These are phyloP conservation scores for Colletotrichum chlorophyti DNA, from an alignment of 2,329 filamentous ascomycete genomes.

Conservation along the genomic window DNA sequence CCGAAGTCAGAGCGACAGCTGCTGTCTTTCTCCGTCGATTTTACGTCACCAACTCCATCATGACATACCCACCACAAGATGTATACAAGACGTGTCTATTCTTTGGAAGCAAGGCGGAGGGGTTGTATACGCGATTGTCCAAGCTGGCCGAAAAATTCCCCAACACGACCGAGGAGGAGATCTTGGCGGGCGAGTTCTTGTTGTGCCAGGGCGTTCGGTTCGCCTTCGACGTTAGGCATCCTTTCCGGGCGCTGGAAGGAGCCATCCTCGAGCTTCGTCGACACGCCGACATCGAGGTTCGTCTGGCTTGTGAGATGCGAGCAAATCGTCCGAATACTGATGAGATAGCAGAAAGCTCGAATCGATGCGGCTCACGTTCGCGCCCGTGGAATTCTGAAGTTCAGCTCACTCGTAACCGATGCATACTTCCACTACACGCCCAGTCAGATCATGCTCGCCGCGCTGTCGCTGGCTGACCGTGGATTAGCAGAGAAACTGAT, in stretches of 20 bases:
- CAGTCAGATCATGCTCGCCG: constrained; percentile 89
- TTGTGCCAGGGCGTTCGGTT: constrained; percentile 92
- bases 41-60: constrained; percentile 93
- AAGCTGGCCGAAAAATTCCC: constrained; percentile 73
- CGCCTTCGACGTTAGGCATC: constrained; percentile 91
- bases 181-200: constrained; percentile 90
- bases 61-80: constrained; percentile 92
- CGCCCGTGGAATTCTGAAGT: constrained; percentile 77
- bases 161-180: constrained; percentile 77
- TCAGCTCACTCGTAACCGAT: constrained; percentile 85
- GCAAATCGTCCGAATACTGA: background rate
- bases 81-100: constrained; percentile 91
- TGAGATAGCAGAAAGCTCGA: constrained; percentile 42
- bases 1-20: constrained; percentile 67
- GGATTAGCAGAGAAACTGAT: constrained; percentile 61
- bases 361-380: constrained; percentile 71
- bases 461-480: constrained; percentile 77
- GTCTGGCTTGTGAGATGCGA: constrained; percentile 35
- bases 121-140: constrained; percentile 71
- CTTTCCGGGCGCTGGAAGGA: constrained; percentile 86
- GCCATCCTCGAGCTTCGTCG: constrained; percentile 82
- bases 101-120: constrained; percentile 92
- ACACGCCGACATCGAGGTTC: constrained; percentile 65
- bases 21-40: constrained; percentile 92
- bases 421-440: constrained; percentile 98